Percentiles rank a stretch among this genome's conserved stretches.
phyloP scores from a whole-genome alignment of 106 monocot species.

The Dendrobium officinale region DNA sequence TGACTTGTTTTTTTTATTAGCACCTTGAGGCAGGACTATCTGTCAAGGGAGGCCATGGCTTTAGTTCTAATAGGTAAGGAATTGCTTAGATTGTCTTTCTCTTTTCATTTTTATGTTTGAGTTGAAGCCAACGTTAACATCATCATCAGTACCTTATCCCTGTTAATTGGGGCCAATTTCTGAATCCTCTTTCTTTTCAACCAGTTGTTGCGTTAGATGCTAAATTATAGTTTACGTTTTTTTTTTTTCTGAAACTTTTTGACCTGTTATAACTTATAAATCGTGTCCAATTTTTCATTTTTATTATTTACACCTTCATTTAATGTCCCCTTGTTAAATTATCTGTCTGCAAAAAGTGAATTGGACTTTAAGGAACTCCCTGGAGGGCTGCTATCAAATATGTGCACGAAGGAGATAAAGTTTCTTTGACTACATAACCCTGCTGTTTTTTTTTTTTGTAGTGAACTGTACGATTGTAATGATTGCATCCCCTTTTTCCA shows the following conservation, averaged over 20 bases:
- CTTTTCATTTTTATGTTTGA: background rate
- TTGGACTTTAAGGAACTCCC: background rate
- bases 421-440: background rate
- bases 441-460: background rate
- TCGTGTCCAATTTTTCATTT: background rate
- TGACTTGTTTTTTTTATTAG: constrained; percentile 26
- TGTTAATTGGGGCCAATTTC: background rate
- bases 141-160: background rate
- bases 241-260: background rate
- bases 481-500: too few species aligned
- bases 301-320: background rate
- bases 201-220: background rate
- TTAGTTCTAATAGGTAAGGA: constrained; percentile 63
- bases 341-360: background rate
- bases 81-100: background rate
- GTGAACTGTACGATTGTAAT: background rate
- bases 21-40: constrained; percentile 78
- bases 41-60: constrained; percentile 47
- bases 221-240: background rate
- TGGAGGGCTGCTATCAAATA: background rate
- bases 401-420: background rate
- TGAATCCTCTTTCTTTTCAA: background rate
- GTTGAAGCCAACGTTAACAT: background rate
- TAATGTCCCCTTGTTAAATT: background rate
- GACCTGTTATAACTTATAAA: background rate